Base-by-base conservation (phyloP, 331 rosid species). In the Ulmus americana region DNA sequence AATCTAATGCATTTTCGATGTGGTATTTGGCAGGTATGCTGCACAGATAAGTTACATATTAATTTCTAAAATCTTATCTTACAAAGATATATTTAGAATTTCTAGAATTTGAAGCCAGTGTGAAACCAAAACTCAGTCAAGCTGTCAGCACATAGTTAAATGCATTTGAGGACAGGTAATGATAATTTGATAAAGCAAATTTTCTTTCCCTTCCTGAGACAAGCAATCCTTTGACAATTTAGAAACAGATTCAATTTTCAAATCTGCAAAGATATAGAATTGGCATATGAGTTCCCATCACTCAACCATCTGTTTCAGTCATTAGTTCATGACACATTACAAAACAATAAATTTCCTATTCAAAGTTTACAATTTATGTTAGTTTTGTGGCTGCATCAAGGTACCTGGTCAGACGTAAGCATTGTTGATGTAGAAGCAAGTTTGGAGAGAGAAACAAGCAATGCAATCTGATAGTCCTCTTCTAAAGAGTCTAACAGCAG, bases 361-460 rank as follows among this genome's bases (percentile, higher is more conserved):
- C 49, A 16, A 59, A 42, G 42, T 59, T 12, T 2, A 42, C 3
- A 38, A 5, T 14, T 0, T 6, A 41, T 39, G 57, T 51, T 5
- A 39, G 7, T 40, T 39, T 6, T 39, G 9, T 14, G 39, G 55
- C 10, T 40, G 16, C 35, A 44, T 3, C 16, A 45, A 45, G 55
- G 52, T 45, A 80, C 97, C 86, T 83, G 91, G 66, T 77, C 80
- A 66, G 85, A 75, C 44, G 62, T 57, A 60, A 85, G 84, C 65
- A 63, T 57, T 44, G 81, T 77, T 8, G 81, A 83, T 60, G 61
- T 28, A 69, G 85, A 83, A 71, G 86, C 81, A 51, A 87, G 76
- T 68, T 85, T 85, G 55, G 98, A 70, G 65, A 92, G 83, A 8
- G 98, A 86, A 73, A 83, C 47, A 55, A 89, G 66, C 96, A 87